Evolutionary conservation across 2,329 filamentous ascomycete species (phyloP), one percentile per base, ranked within the genome.

Genomic region (Malbranchea cinnamomea): DNA sequence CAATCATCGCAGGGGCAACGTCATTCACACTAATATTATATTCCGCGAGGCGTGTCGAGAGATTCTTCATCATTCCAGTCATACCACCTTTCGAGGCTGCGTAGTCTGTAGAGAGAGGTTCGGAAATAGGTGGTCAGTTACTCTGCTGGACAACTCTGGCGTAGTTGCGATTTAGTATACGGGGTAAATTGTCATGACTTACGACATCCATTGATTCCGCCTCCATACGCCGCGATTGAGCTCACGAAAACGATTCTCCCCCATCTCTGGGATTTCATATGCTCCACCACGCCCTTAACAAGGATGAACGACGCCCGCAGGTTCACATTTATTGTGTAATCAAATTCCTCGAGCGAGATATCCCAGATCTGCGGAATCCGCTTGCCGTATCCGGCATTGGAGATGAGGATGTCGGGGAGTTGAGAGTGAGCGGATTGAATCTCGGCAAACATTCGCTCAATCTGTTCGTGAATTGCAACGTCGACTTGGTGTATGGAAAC

Each of bases 1-100:
- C 71, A 38, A 78, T 76, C 70, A 78, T 76, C 2, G 72, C 73
- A 0, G 73, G 73, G 3, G 71, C 69, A n/a, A 78, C 68, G 38
- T 76, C 71, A 35, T 78, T 77, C 33, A 76, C 69, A 9, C 71
- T 73, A 40, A 78, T 72, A 18, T 71, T 71, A 40, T 61, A 62
- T 32, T 63, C 59, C 2, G 69, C 72, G 13, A 76, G 60, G 26
- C 68, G 67, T 1, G 59, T 62, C 1, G 71, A 63, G 17, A 78
- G 56, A 38, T 75, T 77, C 44, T 65, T 69, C 67, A 75, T 74
- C 66, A 77, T 69, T 2, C 68, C 67, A 4, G 65, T 68, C 37
- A 78, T 47, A 2, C 71, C 73, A 5, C 65, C 71, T 47, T 75
- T 74, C 16, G 65, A 69, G 3, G 71, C 69, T 4, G 69, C 68